Evolutionary conservation across 2,329 filamentous ascomycete genomes (phyloP).

Genomic region (Aspergillus niger): DNA sequence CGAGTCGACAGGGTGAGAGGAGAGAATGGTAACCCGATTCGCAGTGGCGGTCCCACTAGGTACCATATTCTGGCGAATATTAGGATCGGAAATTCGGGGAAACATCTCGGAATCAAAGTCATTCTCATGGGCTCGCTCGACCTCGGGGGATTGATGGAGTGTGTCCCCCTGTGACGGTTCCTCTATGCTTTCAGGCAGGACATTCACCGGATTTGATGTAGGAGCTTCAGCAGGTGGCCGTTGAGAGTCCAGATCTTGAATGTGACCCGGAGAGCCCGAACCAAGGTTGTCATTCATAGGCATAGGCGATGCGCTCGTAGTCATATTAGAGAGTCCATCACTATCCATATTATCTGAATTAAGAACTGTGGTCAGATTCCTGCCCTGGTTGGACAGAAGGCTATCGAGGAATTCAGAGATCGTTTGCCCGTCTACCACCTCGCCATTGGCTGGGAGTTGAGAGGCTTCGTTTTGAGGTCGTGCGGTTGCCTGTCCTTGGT

Average conservation of each 20-base stretch:
- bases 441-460: slow-evolving; percentile 16
- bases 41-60: slow-evolving; percentile 19
- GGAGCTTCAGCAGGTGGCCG: slow-evolving; percentile 15
- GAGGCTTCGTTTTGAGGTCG: slow-evolving; percentile 17
- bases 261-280: slow-evolving; percentile 5
- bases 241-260: slow-evolving; percentile 12
- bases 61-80: slow-evolving; percentile 18
- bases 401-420: slow-evolving; percentile 41
- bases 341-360: slow-evolving; percentile 23
- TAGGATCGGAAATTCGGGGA: slow-evolving; percentile 23
- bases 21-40: slow-evolving; percentile 47
- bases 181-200: slow-evolving; percentile 36
- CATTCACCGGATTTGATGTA: slow-evolving; percentile 21
- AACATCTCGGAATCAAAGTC: slow-evolving; percentile 18
- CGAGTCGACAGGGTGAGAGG: slow-evolving; percentile 44
- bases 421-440: slow-evolving; percentile 27
- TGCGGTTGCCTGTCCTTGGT: slow-evolving; percentile 21
- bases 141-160: slow-evolving; percentile 16
- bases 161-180: slow-evolving; percentile 30
- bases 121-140: slow-evolving; percentile 16
- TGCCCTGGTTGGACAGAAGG: slow-evolving; percentile 34
- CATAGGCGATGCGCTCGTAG: slow-evolving; percentile 20
- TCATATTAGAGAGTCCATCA: slow-evolving; percentile 28
- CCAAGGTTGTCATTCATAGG: slow-evolving; percentile 15
- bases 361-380: slow-evolving; percentile 20